phyloP scores from a whole-genome alignment of 192 early-diverging fungal species.

The Podila clonocystis region DNA sequence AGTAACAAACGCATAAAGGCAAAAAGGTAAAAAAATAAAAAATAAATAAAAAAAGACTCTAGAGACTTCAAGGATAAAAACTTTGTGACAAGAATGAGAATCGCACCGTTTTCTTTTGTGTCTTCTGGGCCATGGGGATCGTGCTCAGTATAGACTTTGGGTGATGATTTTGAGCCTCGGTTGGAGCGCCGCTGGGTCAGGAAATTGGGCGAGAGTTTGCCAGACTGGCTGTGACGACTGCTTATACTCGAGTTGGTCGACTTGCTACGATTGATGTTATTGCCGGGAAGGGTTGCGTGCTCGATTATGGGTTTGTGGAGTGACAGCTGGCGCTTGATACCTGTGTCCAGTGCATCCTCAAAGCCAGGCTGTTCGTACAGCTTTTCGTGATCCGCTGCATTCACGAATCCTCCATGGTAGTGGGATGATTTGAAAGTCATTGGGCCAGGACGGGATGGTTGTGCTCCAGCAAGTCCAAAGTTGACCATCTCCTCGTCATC shows the following conservation, averaged over 20 bases:
- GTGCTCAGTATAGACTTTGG: slow-evolving; percentile 11
- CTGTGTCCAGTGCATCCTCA: slow-evolving; percentile 29
- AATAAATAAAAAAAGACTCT: background rate
- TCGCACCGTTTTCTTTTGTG: too few relatives aligned
- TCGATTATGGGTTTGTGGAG: slow-evolving; percentile 30
- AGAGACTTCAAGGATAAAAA: background rate
- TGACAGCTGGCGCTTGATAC: slow-evolving; percentile 24
- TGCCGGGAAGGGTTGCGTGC: slow-evolving; percentile 35
- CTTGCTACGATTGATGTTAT: slow-evolving; percentile 26
- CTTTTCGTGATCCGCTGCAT: slow-evolving; percentile 31
- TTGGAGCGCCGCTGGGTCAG: slow-evolving; percentile 26
- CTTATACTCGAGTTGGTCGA: slow-evolving; percentile 43
- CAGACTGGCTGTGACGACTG: slow-evolving; percentile 34
- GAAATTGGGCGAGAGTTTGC: slow-evolving; percentile 16
- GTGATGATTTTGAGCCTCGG: slow-evolving; percentile 24
- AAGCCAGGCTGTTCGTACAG: slow-evolving; percentile 17
- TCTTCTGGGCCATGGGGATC: background rate
- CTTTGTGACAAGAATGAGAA: background rate
- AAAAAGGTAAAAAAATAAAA: too few relatives aligned
- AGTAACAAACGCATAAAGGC: background rate
- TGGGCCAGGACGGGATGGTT: background rate
- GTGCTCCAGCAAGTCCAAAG: slow-evolving; percentile 19
- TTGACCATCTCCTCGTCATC: slow-evolving; percentile 40
- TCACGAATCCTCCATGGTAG: slow-evolving; percentile 32
- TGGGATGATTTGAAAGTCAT: background rate